Base-by-base conservation (phyloP, 805 yeast species). In the Sungouiozyma intestinalis region DNA sequence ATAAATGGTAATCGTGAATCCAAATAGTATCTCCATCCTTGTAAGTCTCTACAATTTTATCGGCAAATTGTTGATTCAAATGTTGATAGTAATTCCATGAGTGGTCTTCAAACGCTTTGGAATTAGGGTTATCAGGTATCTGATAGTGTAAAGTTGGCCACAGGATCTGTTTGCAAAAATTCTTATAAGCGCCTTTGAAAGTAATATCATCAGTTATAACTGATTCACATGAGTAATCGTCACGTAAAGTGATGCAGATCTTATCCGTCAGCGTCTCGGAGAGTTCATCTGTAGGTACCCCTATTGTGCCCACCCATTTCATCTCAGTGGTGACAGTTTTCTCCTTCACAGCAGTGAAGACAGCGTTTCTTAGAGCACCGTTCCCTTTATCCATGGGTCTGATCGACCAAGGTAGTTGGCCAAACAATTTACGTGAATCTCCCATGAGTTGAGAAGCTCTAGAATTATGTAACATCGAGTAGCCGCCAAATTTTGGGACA, bases 121-220 rank as follows among this genome's bases (percentile, higher is more conserved):
- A 80, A 51, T 83, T 85, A 40, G 96, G 94, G 56, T 88, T 81
- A 61, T 92, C 97, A 0, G 97, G 97, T 33, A 90, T 85, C 61
- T 90, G 96, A 58, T 92, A 92, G 42, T 78, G 85, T 48, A 92
- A 72, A 2, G 96, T 85, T 27, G 98, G 98, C 97, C 97, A 92
- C 47, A 92, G 67, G 33, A 92, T 85, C 55, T 88, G 94, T 62
- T 92, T 92, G 62, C 97, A 90, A 60, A 83, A 92, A 40, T 85
- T 84, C 44, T 77, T 78, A 62, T 92, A 92, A 57, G 88, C 95
- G 16, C 97, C 97, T 54, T 82, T 83, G 52, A 86, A 85, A 1
- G 86, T 78, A 24, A 76, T 63, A 61, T 92, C 97, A 49, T 75
- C 76, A 2, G 90, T 79, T 45, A 76, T 77, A 2, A 87, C 84